Percentiles rank a stretch among this genome's conserved stretches.
Evolutionary conservation across 139 green algal species (phyloP).

Genomic region (Chlorella sp.): DNA sequence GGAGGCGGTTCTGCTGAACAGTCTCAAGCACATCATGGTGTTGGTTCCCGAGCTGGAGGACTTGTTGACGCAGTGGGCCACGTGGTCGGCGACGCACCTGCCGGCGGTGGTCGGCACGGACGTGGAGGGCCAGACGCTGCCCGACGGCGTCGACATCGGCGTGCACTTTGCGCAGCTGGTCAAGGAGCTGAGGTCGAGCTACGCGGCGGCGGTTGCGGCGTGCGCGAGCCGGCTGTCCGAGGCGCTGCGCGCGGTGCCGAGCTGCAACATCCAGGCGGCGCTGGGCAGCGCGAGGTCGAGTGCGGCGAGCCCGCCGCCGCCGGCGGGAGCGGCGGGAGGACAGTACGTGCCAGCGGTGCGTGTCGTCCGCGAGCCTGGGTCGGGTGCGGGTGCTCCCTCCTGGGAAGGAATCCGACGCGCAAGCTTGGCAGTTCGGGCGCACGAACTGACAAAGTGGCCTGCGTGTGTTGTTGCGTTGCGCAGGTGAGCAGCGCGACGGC

Average conservation of each 20-base stretch:
- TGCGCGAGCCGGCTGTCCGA: slow-evolving; percentile 35
- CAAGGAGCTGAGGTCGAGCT: slow-evolving; percentile 7
- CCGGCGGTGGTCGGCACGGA: no score
- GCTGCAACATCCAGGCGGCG: slow-evolving; percentile 27
- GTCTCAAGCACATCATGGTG: slow-evolving; percentile 4
- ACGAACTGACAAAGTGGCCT: no score
- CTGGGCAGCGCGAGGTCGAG: neutral
- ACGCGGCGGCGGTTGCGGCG: slow-evolving; percentile 27
- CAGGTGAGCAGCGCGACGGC: slow-evolving; percentile 14
- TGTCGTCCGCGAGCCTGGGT: neutral
- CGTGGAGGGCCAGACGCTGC: neutral
- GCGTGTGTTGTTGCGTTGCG: neutral
- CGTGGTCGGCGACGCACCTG: neutral
- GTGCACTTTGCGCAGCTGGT: neutral
- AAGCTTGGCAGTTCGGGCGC: no score
- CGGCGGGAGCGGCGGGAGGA: neutral
- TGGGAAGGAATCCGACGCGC: no score
- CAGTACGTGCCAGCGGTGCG: neutral
- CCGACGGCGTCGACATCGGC: neutral
- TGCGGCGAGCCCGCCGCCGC: neutral
- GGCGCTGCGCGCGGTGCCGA: slow-evolving; percentile 12
- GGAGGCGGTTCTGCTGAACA: neutral
- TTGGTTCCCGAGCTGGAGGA: neutral
- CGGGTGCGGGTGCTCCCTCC: no score
- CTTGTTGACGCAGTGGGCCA: neutral